Evolutionary conservation across 2,329 filamentous ascomycete genomes (phyloP), one percentile per base, ranked within the genome.

Genomic region (Dissoconium aciculare): DNA sequence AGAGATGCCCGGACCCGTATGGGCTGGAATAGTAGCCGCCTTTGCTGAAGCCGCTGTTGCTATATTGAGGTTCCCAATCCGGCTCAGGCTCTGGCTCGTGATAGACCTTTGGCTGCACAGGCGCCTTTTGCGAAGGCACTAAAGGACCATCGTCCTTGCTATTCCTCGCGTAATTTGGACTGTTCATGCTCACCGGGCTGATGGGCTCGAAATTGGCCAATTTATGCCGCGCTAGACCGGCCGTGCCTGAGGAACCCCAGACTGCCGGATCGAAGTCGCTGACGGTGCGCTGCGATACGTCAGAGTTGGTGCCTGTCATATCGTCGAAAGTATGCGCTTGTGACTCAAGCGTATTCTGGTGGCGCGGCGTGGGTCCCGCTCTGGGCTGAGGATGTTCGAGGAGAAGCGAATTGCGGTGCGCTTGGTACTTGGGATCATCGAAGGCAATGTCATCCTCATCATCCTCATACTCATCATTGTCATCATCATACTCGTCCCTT

Each of bases 311-410:
- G 17, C 36, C 43, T 4, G 45, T 43, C 8, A 36, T 34, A 23
- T 48, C 41, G 23, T 46, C 38, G 33, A 74, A 68, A 32, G 77
- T 68, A n/a, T 23, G 19, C 3, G 79, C 80, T 37, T 79, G 75
- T 5, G 67, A 71, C 57, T 87, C 80, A 12, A 85, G 63, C 1
- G 76, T 71, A 15, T 70, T 78, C 44, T 79, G 74, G 54, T 82
- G 81, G 15, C 75, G 73, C 50, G 78, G 71, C 1, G 75, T 81
- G 33, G 79, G 74, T 1, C 79, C 79, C 11, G 70, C 73, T 15
- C 78, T 65, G 5, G 80, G 80, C 51, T 85, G 79, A 4, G 80
- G 80, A 53, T 87, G 80, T 49, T 83, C 73, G 23, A 87, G 60
- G 46, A 83, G 82, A 33, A 85, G 54, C 15, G 78, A 84, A 56